Conservation (phyloP, 2,329 filamentous ascomycete species). For the Onygena corvina region DNA sequence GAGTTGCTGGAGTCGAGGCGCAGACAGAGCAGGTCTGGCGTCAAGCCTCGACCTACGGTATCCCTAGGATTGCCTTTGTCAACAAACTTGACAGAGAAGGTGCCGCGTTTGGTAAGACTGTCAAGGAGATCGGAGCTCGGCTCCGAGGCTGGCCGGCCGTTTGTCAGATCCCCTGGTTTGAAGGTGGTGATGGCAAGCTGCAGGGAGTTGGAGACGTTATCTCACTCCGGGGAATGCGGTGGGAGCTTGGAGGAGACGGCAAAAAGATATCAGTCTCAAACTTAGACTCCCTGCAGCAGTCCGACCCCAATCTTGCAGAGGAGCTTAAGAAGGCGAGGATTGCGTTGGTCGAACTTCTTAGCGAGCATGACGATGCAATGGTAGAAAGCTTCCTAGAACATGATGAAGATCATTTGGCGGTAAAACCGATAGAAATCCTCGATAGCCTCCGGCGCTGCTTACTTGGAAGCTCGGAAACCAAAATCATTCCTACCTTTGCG, state of each 20-base stretch:
- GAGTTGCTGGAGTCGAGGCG: constrained; percentile 86
- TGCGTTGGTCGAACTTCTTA: constrained; percentile 69
- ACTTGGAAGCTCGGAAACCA: constrained; percentile 49
- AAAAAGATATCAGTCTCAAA: constrained; percentile 47
- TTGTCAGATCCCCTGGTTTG: constrained; percentile 93
- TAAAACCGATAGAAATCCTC: constrained; percentile 55
- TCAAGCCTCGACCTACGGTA: constrained; percentile 72
- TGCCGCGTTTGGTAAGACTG: constrained; percentile 68
- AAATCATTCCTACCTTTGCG: constrained; percentile 74
- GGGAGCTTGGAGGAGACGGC: constrained; percentile 55
- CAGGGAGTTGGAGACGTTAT: constrained; percentile 77
- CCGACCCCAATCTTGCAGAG: constrained; percentile 41
- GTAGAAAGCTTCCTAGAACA: constrained; percentile 73
- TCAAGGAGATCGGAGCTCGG: constrained; percentile 70
- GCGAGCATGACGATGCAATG: constrained; percentile 76
- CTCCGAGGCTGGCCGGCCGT: constrained; percentile 77
- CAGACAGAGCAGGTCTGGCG: constrained; percentile 95
- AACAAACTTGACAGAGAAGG: constrained; percentile 80
- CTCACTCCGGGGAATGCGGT: constrained; percentile 60
- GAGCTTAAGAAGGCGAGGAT: constrained; percentile 67
- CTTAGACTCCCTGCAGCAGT: constrained; percentile 41
- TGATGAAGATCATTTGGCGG: constrained; percentile 57
- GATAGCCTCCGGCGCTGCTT: constrained; percentile 63
- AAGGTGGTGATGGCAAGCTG: constrained; percentile 58
- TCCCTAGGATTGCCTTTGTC: constrained; percentile 69